Percentiles rank a stretch among this genome's conserved stretches.
phyloP scores from a whole-genome alignment of 495 filamentous ascomycete species.

The Aspergillus diversus region DNA sequence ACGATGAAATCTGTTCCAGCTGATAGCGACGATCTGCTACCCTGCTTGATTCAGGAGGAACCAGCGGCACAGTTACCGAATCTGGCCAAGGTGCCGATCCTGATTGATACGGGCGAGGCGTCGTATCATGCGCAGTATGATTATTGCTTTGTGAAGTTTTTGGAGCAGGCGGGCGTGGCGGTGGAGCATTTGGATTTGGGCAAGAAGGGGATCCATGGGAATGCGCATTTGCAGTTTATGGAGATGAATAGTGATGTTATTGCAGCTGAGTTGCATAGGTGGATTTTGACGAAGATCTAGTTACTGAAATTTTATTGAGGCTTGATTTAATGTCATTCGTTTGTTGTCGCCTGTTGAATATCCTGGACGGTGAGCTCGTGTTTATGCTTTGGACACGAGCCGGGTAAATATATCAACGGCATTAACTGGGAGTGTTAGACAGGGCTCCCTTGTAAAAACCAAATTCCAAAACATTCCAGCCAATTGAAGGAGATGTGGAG shows the following conservation, averaged over 20 bases:
- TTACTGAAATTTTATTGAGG: too few species aligned
- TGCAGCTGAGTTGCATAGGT: conserved; percentile 43
- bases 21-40: conserved; percentile 20
- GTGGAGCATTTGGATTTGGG: conserved; percentile 50
- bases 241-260: conserved; percentile 62
- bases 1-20: conserved; percentile 31
- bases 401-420: too few species aligned
- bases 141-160: conserved; percentile 55
- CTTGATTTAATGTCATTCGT: background rate
- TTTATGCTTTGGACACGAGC: too few species aligned
- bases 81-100: conserved; percentile 46
- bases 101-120: conserved; percentile 55
- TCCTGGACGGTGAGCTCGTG: too few species aligned
- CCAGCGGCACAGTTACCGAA: conserved; percentile 54
- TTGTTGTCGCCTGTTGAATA: background rate
- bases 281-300: conserved; percentile 35
- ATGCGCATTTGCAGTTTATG: conserved; percentile 63
- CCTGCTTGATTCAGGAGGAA: conserved; percentile 51
- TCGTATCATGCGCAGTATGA: conserved; percentile 62
- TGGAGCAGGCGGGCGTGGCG: conserved; percentile 58
- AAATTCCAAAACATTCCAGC: too few species aligned
- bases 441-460: too few species aligned
- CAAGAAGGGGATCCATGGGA: conserved; percentile 54
- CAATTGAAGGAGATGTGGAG: too few species aligned
- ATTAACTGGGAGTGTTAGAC: too few species aligned